These are phyloP conservation scores for Rubus parviflorus DNA, from an alignment of 306 rosid genomes.

Conservation along the genomic window DNA sequence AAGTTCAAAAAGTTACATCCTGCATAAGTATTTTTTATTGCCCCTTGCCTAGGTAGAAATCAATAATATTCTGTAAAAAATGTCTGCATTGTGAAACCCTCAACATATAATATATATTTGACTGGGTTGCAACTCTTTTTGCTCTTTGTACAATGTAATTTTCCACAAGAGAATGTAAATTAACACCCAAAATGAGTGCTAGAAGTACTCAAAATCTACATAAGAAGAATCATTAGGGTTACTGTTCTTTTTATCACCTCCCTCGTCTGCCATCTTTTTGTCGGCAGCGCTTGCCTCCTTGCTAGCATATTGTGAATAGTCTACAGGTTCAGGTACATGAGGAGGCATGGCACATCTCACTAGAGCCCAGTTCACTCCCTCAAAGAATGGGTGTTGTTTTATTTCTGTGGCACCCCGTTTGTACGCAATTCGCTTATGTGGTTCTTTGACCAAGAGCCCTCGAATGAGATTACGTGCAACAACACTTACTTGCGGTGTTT, in stretches of 20 bases:
- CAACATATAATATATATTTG: slow-evolving; percentile 5
- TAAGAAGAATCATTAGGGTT: slow-evolving; percentile 28
- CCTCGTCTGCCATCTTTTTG: slow-evolving; percentile 22
- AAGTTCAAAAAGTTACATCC: not conserved
- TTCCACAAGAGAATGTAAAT: slow-evolving; percentile 4
- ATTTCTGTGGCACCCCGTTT: slow-evolving; percentile 87
- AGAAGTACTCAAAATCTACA: slow-evolving; percentile 51
- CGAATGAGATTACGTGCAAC: slow-evolving; percentile 69
- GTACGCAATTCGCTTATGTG: slow-evolving; percentile 77
- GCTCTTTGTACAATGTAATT: slow-evolving; percentile 23
- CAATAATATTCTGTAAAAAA: not conserved
- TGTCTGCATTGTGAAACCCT: slow-evolving; percentile 4
- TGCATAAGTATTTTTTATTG: not conserved
- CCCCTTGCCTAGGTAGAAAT: not conserved
- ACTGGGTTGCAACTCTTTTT: slow-evolving; percentile 15
- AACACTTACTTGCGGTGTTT: slow-evolving; percentile 54
- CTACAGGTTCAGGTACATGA: slow-evolving; percentile 66
- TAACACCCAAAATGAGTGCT: slow-evolving; percentile 13
- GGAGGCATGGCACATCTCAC: slow-evolving; percentile 87
- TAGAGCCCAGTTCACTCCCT: slow-evolving; percentile 91
- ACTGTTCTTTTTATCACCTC: slow-evolving; percentile 9
- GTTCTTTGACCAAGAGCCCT: slow-evolving; percentile 81
- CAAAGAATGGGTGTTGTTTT: slow-evolving; percentile 87
- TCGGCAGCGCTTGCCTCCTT: slow-evolving; percentile 27
- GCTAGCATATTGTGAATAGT: slow-evolving; percentile 62